phyloP scores from a whole-genome alignment of 768 basidiomycete species.

The Imleria badia region DNA sequence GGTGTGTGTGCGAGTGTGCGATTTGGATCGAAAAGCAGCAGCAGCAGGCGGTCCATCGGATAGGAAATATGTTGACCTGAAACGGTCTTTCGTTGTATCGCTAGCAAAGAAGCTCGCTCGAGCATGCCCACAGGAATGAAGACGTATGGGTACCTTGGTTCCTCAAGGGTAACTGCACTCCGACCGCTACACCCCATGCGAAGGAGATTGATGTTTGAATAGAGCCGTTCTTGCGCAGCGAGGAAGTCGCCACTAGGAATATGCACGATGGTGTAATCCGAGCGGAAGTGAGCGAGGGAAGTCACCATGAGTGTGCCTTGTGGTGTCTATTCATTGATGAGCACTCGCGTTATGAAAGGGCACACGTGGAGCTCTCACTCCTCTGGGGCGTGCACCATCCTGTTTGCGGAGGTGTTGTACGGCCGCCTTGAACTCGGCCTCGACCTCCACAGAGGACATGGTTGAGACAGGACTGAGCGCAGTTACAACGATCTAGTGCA shows the following conservation, averaged over 20 bases:
- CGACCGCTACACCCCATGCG: conserved; percentile 86
- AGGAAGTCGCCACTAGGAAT: conserved; percentile 69
- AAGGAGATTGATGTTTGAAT: conserved; percentile 78
- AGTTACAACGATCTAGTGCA: conserved; percentile 56
- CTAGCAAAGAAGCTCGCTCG: conserved; percentile 35
- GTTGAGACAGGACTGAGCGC: conserved; percentile 48
- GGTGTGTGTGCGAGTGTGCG: conserved; percentile 31
- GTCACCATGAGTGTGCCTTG: conserved; percentile 76
- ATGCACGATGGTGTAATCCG: conserved; percentile 81
- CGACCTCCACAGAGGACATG: conserved; percentile 44
- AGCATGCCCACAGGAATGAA: conserved; percentile 5
- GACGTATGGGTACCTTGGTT: conserved; percentile 50
- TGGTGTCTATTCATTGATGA: conserved; percentile 44
- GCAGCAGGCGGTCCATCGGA: conserved; percentile 36
- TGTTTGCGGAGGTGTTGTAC: conserved; percentile 57
- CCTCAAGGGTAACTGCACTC: conserved; percentile 72
- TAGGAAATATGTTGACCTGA: conserved; percentile 68
- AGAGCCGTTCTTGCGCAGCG: conserved; percentile 62
- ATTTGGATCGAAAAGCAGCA: conserved; percentile 26
- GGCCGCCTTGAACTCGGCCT: conserved; percentile 58
- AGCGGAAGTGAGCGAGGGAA: conserved; percentile 83
- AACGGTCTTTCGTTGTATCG: conserved; percentile 79
- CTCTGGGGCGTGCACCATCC: conserved; percentile 72
- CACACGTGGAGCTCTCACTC: conserved; percentile 37
- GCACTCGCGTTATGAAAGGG: not conserved